Conservation (phyloP, 306 rosid genomes). For the Begonia loranthoides region DNA sequence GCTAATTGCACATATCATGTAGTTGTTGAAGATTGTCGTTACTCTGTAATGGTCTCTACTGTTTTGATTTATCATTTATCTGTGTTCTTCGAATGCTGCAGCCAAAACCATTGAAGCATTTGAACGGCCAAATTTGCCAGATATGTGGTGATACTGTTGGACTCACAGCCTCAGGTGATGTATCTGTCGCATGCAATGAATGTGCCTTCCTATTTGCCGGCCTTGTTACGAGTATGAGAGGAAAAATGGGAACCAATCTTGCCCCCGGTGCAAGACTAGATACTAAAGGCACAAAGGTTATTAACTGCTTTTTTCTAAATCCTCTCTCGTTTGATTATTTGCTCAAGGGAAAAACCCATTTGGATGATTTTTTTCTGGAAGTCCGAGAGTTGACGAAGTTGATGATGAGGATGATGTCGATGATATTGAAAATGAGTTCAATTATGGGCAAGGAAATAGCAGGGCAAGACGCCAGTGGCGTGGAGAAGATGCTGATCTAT, state of each 20-base stretch:
- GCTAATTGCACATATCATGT: too few relatives aligned
- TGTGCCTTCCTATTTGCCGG: too few relatives aligned
- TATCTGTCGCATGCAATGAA: too few relatives aligned
- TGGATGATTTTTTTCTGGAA: constrained; percentile 36
- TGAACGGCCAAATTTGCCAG: too few relatives aligned
- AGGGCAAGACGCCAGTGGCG: constrained; percentile 64
- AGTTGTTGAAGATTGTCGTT: too few relatives aligned
- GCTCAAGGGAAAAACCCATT: background rate
- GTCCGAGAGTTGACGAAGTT: constrained; percentile 91
- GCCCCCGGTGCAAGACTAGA: constrained; percentile 97
- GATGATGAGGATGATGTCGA: constrained; percentile 89
- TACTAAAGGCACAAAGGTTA: constrained; percentile 84
- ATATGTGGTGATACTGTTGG: too few relatives aligned
- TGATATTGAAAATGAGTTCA: constrained; percentile 86
- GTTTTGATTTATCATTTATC: constrained; percentile 11
- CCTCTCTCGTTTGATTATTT: background rate
- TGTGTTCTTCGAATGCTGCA: too few relatives aligned
- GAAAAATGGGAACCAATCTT: too few relatives aligned
- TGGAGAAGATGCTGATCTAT: constrained; percentile 66
- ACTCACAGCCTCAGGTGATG: too few relatives aligned
- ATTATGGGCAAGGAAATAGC: constrained; percentile 38
- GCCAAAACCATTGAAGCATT: too few relatives aligned
- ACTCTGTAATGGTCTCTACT: background rate
- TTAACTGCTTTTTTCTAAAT: background rate
- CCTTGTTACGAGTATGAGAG: too few relatives aligned